Base-by-base conservation (phyloP, 176 grass and related monocot species). In the Echinochloa phyllopogon region DNA sequence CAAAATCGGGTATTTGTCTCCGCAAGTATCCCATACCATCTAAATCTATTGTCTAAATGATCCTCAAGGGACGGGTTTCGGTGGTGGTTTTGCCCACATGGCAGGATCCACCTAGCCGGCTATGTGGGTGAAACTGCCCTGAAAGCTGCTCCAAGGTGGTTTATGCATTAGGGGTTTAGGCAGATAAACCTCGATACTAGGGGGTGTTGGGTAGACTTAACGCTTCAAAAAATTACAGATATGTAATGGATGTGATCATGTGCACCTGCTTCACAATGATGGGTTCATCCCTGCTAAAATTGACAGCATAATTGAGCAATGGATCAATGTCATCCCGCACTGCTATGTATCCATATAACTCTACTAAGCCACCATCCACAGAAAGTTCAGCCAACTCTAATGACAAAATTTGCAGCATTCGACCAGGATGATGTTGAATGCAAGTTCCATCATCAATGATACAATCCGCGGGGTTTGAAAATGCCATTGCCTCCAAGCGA, bases 301-400 rank as follows among this genome's bases (percentile, higher is more conserved):
- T 77, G 55, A 77, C 75, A 3, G 61, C n/a, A 77, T 61, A 77
- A 77, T 61, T 77, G 33, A 77, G 75, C 21, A 77, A 27, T 25
- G 75, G 55, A 25, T 77, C 75, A 38, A 77, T 1, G 1, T 43
- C n/a, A 78, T 78, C 76, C 14, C 76, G 57, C 15, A 63, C 41
- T 33, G 76, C 76, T 18, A 78, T 78, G 23, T 78, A 78, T 78
- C 76, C 76, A 78, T 78, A 78, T 24, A 78, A 33, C 76, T 78
- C 57, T 17, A 78, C 40, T 33, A 4, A 78, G 59, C 41, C 76
- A 47, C 40, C 41, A 78, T 78, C 76, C 76, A 63, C 8, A 60
- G 39, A 4, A 61, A 61, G 10, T 61, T 61, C 10, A 61, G 21
- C 38, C 55, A 77, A 25, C 39, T 77, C 39, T 44, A 77, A 3